phyloP scores from a whole-genome alignment of 129 eudicot species.

The Cynara cardunculus region DNA sequence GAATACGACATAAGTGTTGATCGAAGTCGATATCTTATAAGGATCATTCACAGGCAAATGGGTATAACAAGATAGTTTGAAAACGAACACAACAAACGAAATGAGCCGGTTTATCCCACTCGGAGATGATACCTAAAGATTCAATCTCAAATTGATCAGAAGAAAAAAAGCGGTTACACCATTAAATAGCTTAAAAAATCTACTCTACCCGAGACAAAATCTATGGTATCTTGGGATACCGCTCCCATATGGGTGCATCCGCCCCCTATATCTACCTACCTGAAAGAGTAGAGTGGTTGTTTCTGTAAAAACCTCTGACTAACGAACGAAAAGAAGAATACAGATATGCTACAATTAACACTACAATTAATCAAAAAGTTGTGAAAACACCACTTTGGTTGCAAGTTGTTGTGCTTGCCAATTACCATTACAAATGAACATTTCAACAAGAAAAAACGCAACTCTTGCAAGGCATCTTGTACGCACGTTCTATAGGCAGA shows the following conservation, averaged over 20 bases:
- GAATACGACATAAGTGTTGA: no score
- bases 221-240: not conserved
- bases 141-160: not conserved
- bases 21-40: no score
- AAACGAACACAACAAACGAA: no score
- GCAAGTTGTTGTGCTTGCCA: not conserved
- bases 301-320: not conserved
- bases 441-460: not conserved
- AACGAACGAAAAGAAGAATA: not conserved
- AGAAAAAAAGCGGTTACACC: no score
- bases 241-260: no score
- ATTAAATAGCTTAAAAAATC: no score
- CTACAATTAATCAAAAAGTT: not conserved
- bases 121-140: not conserved
- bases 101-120: no score
- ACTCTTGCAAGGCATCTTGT: not conserved
- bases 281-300: not conserved
- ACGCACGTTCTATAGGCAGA: not conserved
- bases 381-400: not conserved
- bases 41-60: no score
- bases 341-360: not conserved
- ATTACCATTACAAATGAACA: not conserved
- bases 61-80: no score
- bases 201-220: no score
- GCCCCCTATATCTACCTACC: not conserved